Evolutionary conservation across 371 early-diverging fungal species (phyloP).

Genomic region (Mucor irregularis): DNA sequence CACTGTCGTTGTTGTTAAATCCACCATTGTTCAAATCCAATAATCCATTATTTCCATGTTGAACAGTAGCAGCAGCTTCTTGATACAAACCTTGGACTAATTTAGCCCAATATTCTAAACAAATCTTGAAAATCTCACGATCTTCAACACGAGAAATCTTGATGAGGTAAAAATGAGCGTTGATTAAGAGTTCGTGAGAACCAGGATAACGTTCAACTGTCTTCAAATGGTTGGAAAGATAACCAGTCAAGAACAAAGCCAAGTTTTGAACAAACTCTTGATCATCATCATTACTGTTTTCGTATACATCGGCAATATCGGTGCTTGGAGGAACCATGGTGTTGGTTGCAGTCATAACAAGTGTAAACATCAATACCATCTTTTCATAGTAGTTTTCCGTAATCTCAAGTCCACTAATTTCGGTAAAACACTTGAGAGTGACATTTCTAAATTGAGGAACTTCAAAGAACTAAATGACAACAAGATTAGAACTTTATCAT

Average conservation of each 20-base stretch:
- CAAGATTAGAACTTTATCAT: not conserved
- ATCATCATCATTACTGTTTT: conserved; percentile 81
- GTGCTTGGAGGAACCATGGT: conserved; percentile 70
- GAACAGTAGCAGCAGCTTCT: conserved; percentile 68
- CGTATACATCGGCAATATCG: conserved; percentile 69
- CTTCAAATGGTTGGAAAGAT: conserved; percentile 80
- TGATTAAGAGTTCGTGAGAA: conserved; percentile 69
- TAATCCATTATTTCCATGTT: conserved; percentile 42
- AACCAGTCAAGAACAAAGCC: conserved; percentile 76
- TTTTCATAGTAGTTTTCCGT: conserved; percentile 78
- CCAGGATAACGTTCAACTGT: conserved; percentile 54
- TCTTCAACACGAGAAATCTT: conserved; percentile 91
- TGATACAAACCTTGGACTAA: conserved; percentile 87
- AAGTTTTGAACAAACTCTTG: conserved; percentile 71
- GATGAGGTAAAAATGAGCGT: conserved; percentile 88
- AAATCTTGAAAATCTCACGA: conserved; percentile 96
- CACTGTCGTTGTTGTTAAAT: too few relatives aligned
- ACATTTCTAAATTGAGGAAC: conserved; percentile 88
- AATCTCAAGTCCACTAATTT: conserved; percentile 84
- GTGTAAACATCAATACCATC: conserved; percentile 79
- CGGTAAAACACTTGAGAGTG: conserved; percentile 93
- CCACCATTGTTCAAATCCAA: conserved; percentile 41
- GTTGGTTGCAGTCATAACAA: conserved; percentile 72
- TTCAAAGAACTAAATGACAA: conserved; percentile 69
- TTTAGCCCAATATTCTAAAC: conserved; percentile 95